Evolutionary conservation across 2,329 filamentous ascomycete species (phyloP).

Genomic region (Fusarium citri): DNA sequence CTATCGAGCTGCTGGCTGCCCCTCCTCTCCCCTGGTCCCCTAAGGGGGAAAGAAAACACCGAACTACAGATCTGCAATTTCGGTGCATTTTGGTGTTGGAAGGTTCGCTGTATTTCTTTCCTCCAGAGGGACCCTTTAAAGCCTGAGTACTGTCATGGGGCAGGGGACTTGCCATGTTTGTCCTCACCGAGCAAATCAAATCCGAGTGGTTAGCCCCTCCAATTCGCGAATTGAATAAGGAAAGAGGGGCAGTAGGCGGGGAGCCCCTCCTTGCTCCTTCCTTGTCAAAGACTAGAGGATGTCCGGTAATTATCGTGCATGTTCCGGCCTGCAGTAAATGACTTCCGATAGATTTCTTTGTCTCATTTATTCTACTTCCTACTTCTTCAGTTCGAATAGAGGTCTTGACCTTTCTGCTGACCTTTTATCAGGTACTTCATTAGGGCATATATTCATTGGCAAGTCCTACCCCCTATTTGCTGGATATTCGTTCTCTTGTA

Average conservation of each 20-base stretch:
- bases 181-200: conserved; percentile 43
- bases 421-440: background rate
- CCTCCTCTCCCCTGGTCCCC: conserved; percentile 12
- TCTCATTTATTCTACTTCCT: background rate
- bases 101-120: background rate
- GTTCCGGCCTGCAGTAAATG: background rate
- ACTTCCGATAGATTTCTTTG: background rate
- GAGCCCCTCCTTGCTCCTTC: background rate
- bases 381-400: background rate
- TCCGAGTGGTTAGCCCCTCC: conserved; percentile 30
- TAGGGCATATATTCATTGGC: background rate
- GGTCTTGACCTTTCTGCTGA: background rate
- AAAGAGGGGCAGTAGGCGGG: background rate
- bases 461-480: background rate
- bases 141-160: background rate
- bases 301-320: background rate
- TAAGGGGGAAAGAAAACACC: background rate
- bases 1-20: conserved; percentile 8
- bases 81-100: background rate
- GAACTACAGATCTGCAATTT: background rate
- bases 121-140: background rate
- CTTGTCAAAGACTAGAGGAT: background rate
- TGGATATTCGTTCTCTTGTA: background rate
- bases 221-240: conserved; percentile 24
- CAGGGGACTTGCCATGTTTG: conserved; percentile 28